Evolutionary conservation across 495 filamentous ascomycete species (phyloP), one percentile per base, ranked within the genome.

Genomic region (Copromyces sp.): DNA sequence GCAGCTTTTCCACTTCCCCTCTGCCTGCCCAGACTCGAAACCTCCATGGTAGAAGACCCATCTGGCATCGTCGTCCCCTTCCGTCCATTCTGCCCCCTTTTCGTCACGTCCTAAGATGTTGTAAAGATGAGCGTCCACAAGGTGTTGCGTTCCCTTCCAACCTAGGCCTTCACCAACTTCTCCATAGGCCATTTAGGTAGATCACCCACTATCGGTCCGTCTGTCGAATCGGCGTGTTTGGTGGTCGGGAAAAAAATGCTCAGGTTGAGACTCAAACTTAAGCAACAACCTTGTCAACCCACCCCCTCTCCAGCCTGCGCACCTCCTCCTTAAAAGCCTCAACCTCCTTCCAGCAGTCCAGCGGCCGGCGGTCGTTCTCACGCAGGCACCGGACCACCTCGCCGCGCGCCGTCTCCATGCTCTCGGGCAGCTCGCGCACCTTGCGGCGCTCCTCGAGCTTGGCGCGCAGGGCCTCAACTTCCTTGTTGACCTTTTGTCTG

Each of bases 301-400:
- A 98, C 24, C 85, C 86, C 80, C 88, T 90, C 86, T 98, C 95
- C 81, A 98, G 79, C 79, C 84, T 87, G 68, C 93, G 87, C 39
- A 97, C 94, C 85, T 96, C 93, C 76, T 86, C 86, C 87, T 92
- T 95, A 77, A 99, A 99, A 39, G 83, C 86, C 82, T 93, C 92
- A 24, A 98, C 94, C 87, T 99, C 96, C 81, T 89, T 87, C 91
- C 93, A 98, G 86, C 95, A 99, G 86, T 98, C 90, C 80, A 99
- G 82, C 79, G 95, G 96, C 82, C 94, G 87, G 69, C 94, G 85
- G 78, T 98, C 95, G 83, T 98, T 91, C 78, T 89, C 85, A 75
- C 91, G 84, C 85, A 99, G 84, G 81, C 95, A 99, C 68, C 87
- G 86, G 73, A 95, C 88, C 68, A 99, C 91, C 73, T 90, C 87